Evolutionary conservation across 768 basidiomycete genomes (phyloP).

Genomic region (Lentinula lateritia): DNA sequence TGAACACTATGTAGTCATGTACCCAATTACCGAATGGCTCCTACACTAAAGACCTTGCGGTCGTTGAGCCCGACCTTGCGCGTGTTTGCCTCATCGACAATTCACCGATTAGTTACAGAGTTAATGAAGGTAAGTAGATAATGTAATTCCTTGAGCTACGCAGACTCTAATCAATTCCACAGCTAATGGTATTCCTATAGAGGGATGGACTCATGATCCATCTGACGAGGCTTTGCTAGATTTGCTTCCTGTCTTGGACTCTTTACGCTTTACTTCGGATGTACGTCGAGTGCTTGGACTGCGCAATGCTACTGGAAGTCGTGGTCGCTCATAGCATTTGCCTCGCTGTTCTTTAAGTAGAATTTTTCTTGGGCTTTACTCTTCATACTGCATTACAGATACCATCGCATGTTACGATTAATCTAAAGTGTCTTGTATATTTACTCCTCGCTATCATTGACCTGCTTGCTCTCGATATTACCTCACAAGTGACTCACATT

Average conservation of each 20-base stretch:
- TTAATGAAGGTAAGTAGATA: slow-evolving; percentile 75
- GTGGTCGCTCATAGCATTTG: slow-evolving; percentile 6
- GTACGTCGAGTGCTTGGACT: slow-evolving; percentile 87
- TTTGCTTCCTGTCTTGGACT: slow-evolving; percentile 92
- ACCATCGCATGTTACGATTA: slow-evolving; percentile 23
- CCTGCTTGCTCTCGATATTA: slow-evolving; percentile 1
- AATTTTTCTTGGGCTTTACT: slow-evolving; percentile 20
- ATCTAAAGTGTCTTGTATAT: slow-evolving; percentile 15
- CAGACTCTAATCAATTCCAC: slow-evolving; percentile 9
- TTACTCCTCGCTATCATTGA: not conserved
- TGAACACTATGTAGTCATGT: slow-evolving; percentile 60
- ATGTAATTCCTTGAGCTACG: not conserved
- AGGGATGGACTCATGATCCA: slow-evolving; percentile 98
- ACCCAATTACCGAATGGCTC: slow-evolving; percentile 88
- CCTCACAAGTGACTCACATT: not conserved
- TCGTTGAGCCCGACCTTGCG: slow-evolving; percentile 88
- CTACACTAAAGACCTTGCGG: slow-evolving; percentile 88
- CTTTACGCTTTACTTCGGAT: slow-evolving; percentile 91
- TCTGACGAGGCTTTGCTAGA: slow-evolving; percentile 95
- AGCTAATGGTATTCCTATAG: slow-evolving; percentile 99
- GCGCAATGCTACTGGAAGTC: slow-evolving; percentile 34
- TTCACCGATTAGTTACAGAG: slow-evolving; percentile 86
- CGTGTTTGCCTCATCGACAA: slow-evolving; percentile 95
- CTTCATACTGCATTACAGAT: slow-evolving; percentile 22
- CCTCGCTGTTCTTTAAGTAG: slow-evolving; percentile 17